Conservation (phyloP, 768 basidiomycete species). For the Lyophyllum decastes region DNA sequence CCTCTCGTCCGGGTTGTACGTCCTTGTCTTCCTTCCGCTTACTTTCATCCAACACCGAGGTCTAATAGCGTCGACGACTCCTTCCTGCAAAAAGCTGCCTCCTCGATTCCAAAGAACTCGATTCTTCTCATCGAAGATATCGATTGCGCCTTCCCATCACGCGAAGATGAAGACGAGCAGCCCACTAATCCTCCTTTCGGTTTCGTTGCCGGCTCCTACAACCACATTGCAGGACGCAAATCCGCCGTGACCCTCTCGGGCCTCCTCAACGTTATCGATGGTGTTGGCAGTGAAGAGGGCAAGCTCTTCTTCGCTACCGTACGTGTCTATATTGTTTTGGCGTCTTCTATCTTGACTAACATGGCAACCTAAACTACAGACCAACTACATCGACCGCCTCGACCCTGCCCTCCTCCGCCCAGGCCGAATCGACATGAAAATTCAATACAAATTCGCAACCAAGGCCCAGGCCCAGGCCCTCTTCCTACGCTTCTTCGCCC, state of each 20-base stretch:
- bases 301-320: slow-evolving; percentile 64
- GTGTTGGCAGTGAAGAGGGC: slow-evolving; percentile 62
- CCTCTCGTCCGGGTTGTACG: slow-evolving; percentile 48
- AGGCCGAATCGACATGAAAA: slow-evolving; percentile 55
- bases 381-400: slow-evolving; percentile 56
- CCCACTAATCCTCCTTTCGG: background rate
- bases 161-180: slow-evolving; percentile 34
- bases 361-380: slow-evolving; percentile 29
- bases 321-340: slow-evolving; percentile 11
- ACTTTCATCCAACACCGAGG: background rate
- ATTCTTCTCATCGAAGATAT: slow-evolving; percentile 64
- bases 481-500: slow-evolving; percentile 50
- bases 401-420: slow-evolving; percentile 58
- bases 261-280: slow-evolving; percentile 59
- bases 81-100: slow-evolving; percentile 45
- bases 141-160: slow-evolving; percentile 57
- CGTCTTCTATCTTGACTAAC: background rate
- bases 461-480: slow-evolving; percentile 45
- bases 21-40: slow-evolving; percentile 1
- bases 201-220: slow-evolving; percentile 5
- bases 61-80: slow-evolving; percentile 48
- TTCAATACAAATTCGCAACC: slow-evolving; percentile 52
- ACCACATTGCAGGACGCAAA: slow-evolving; percentile 9
- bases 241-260: slow-evolving; percentile 53
- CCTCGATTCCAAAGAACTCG: slow-evolving; percentile 49